These are phyloP conservation scores for Pisolithus thermaeus DNA, from an alignment of 1,284 basidiomycete species.

Conservation along the genomic window DNA sequence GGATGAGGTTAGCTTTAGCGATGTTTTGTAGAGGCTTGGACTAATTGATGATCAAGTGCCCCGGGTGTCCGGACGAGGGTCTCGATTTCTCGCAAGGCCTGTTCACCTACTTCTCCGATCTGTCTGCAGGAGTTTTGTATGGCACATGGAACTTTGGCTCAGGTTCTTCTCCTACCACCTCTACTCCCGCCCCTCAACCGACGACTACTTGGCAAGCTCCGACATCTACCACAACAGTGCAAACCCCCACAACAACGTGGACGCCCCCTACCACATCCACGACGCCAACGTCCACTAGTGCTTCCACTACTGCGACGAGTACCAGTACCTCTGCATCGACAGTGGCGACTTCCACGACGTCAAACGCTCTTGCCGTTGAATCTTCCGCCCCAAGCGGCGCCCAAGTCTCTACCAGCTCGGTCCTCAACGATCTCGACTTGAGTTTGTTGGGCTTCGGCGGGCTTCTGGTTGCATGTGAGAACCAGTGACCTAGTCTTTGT, in stretches of 20 bases:
- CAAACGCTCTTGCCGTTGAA: slow-evolving; percentile 2
- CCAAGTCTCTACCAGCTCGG: slow-evolving; percentile 1
- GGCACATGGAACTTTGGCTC: slow-evolving; percentile 37
- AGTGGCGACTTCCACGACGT: slow-evolving; percentile 16
- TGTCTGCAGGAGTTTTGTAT: slow-evolving; percentile 35
- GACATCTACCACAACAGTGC: slow-evolving; percentile 6
- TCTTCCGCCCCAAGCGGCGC: slow-evolving; percentile 6
- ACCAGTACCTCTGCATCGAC: slow-evolving; percentile 7
- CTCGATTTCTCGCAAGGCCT: slow-evolving; percentile 37
- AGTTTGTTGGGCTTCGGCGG: slow-evolving; percentile 18
- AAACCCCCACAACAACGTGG: slow-evolving; percentile 17
- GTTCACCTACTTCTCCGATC: slow-evolving; percentile 40
- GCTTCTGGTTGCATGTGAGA: slow-evolving; percentile 12
- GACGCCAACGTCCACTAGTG: slow-evolving; percentile 2
- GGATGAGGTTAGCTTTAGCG: slow-evolving; percentile 41
- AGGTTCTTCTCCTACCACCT: slow-evolving; percentile 9
- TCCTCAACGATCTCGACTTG: slow-evolving; percentile 13
- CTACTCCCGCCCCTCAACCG: slow-evolving; percentile 18
- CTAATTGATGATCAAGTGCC: slow-evolving; percentile 35
- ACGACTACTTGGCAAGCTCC: slow-evolving; percentile 17
- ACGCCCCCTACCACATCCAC: slow-evolving; percentile 15
- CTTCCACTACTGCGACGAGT: slow-evolving; percentile 3
- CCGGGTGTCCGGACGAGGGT: slow-evolving; percentile 39
- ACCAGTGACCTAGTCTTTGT: background rate
- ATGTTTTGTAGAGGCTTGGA: background rate